Evolutionary conservation across 1,139 yeast species (phyloP).

Genomic region (Hemisphaericaspora xylofermentans): DNA sequence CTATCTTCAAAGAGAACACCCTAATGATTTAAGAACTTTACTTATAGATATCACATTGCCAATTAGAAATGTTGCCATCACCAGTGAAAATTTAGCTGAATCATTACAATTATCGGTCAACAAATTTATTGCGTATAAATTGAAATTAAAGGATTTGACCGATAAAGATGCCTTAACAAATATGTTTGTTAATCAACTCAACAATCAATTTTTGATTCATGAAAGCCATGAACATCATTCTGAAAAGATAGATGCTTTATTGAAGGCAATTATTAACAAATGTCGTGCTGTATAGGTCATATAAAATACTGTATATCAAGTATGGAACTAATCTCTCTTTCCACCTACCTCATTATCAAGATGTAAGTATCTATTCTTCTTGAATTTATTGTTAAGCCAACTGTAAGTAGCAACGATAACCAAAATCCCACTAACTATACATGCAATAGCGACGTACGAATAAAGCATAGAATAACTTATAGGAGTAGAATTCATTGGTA

Average conservation of each 20-base stretch:
- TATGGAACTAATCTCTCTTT: constrained; percentile 25
- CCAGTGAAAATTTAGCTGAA: constrained; percentile 50
- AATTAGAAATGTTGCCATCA: constrained; percentile 49
- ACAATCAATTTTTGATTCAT: constrained; percentile 24
- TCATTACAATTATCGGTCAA: constrained; percentile 68
- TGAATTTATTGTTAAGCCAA: constrained; percentile 20
- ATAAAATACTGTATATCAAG: neutral
- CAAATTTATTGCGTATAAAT: constrained; percentile 62
- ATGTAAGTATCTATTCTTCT: constrained; percentile 19
- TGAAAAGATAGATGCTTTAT: constrained; percentile 29
- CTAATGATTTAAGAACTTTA: constrained; percentile 40
- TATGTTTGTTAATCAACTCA: constrained; percentile 41
- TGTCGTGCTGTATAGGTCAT: constrained; percentile 22
- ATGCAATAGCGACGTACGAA: constrained; percentile 24
- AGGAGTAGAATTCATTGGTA: constrained; percentile 33
- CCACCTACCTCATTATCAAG: constrained; percentile 29
- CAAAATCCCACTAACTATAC: constrained; percentile 24
- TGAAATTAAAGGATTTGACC: constrained; percentile 33
- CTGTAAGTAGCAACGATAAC: constrained; percentile 28
- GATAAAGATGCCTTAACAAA: constrained; percentile 45
- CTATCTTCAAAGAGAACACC: constrained; percentile 42
- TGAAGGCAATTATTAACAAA: constrained; percentile 42
- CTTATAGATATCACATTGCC: constrained; percentile 66
- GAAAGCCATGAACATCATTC: constrained; percentile 16
- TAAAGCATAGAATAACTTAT: constrained; percentile 26